Base-by-base conservation (phyloP, 768 basidiomycete genomes). In the Holtermannia corniformis region DNA sequence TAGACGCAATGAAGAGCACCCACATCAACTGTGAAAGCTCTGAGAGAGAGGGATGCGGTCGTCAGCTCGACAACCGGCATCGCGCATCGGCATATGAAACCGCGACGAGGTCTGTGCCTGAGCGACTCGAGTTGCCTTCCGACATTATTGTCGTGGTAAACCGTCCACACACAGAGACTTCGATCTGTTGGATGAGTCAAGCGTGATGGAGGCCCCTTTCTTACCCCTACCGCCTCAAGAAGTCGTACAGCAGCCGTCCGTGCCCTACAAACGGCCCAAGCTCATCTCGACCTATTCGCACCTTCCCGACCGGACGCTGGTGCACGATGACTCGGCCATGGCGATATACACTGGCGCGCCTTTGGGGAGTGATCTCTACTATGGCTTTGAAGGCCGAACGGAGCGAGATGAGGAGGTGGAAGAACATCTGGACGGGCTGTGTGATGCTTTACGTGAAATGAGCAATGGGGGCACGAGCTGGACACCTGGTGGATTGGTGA, bases 341-440 rank as follows among this genome's bases (percentile, higher is more conserved):
- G 56, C 62, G 5, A 67, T 69, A 40, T 66, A 71, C 41, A 50
- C 55, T 7, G 51, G 52, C 3, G 66, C 70, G 2, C 64, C 64
- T 3, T 53, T 68, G 10, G 70, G 70, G 0, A 49, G 47, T 11
- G 63, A 72, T 49, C 60, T 73, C 25, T 68, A 63, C 23, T 57
- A 68, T 24, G 68, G 68, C 1, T 73, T 69, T 47, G 70, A 67
- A 14, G 46, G 52, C 21, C 41, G 55, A 40, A 41, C 62, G 11
- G 71, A 72, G 59, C 50, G 71, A 45, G 63, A 68, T 48, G 65
- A 69, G 37, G 53, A 55, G 32, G 47, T 63, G 21, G 61, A 66
- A 40, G 71, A 68, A 47, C 68, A 71, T 52, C 44, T 72, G 26
- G 70, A 71, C 57, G 71, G 72, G 25, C 44, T 73, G 10, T 67